Evolutionary conservation across 2,329 filamentous ascomycete genomes (phyloP), one percentile per base, ranked within the genome.

Genomic region (Botrytis hyacinthi): DNA sequence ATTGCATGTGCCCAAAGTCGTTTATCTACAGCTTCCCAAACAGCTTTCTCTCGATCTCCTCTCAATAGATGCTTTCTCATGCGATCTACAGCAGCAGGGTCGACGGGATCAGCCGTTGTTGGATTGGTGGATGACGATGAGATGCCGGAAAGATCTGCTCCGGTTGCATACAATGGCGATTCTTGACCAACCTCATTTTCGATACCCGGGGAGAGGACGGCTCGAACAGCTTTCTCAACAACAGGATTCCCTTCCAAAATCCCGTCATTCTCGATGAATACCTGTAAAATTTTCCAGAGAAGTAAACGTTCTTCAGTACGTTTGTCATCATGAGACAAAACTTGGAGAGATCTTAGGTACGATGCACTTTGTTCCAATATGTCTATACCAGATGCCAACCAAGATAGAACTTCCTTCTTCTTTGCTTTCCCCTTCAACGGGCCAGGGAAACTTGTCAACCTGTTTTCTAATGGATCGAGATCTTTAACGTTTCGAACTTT

Each of bases 1-100:
- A 99, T 92, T 4, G 96, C 97, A 82, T 99, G 97, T 3, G 94
- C 96, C 97, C 97, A 99, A 4, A 99, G 85, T 67, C 95, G 90
- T 81, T 95, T 94, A 81, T 99, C 96, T 46, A 94, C 95, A 7
- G 96, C 95, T 76, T 92, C 87, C 95, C 95, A 98, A 0, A 97
- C 93, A 8, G 96, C 96, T 77, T 95, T 93, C 80, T 98, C 94
- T 35, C 94, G 89, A 65, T 98, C 91, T 16, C 97, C 96, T 72
- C 89, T 85, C 14, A 97, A 86, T 7, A 99, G 87, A 78, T 90
- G 86, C 63, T 87, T 90, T 42, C 93, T 91, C 65, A 98, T 86
- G 73, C 90, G 87, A 74, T 94, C 90, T 57, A 97, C 84, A 7
- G 90, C 88, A 1, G 87, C 85, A 9, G 90, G 84, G 81, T 97